Conservation (phyloP, 176 grass and related monocot genomes). For the Hordeum marinum region DNA sequence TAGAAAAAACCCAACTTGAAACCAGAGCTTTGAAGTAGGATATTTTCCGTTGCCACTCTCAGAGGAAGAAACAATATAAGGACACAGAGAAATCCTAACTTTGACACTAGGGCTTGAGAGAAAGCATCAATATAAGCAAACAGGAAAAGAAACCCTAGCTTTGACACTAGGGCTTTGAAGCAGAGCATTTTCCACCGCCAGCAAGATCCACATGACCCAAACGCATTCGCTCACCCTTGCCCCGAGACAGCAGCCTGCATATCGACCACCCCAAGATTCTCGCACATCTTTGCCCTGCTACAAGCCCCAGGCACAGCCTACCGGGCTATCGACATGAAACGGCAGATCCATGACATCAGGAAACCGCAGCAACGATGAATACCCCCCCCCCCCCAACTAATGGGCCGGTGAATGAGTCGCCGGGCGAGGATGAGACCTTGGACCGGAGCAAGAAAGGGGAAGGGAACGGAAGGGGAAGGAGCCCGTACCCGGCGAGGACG, state of each 20-base stretch:
- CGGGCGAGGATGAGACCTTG: background rate
- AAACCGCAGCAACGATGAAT: background rate
- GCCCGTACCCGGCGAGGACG: conserved; percentile 66
- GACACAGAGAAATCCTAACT: background rate
- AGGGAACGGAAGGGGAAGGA: background rate
- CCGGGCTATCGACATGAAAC: background rate
- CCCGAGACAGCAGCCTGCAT: background rate
- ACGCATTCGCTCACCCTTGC: background rate
- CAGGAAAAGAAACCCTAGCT: background rate
- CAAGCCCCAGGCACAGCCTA: background rate
- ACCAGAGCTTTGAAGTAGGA: background rate
- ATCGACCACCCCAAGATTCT: conserved; percentile 1
- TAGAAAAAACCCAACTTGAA: background rate
- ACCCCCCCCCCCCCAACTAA: background rate
- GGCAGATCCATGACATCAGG: background rate
- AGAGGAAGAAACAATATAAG: background rate
- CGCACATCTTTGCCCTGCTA: conserved; percentile 8
- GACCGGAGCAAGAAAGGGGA: background rate
- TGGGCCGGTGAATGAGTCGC: background rate
- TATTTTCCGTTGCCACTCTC: no score
- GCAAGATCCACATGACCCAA: background rate
- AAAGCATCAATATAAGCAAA: background rate
- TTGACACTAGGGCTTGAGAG: background rate
- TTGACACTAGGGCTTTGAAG: background rate
- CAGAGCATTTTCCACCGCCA: background rate